phyloP scores from a whole-genome alignment of 169 alveolate species.

The Plasmodium knowlesi region DNA sequence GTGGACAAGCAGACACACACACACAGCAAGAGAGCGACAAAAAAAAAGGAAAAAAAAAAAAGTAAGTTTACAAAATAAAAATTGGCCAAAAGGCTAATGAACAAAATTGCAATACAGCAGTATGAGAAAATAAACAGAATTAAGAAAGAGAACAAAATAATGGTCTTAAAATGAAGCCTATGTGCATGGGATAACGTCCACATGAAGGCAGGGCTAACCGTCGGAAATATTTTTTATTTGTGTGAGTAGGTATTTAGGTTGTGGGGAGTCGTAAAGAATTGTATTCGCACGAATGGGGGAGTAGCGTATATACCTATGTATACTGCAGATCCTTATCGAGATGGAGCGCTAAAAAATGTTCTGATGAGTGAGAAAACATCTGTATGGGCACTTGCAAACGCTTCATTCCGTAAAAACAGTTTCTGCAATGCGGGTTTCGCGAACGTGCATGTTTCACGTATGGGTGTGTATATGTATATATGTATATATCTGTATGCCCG shows the following conservation, averaged over 20 bases:
- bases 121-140: conserved; percentile 1
- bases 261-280: conserved; percentile 22
- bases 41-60: not conserved
- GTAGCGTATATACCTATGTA: not conserved
- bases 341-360: not conserved
- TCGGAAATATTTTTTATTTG: not conserved
- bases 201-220: not conserved
- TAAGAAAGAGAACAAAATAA: not conserved
- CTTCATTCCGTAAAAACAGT: not conserved
- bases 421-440: not conserved
- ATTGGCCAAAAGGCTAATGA: not conserved
- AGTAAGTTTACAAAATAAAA: not conserved
- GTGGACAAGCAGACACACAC: not conserved
- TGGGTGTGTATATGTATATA: not conserved
- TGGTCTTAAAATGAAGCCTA: not conserved
- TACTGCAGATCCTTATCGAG: not conserved
- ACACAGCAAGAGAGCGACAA: not conserved
- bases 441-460: not conserved
- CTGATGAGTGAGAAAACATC: not conserved
- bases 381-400: not conserved
- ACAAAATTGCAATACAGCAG: not conserved
- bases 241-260: not conserved
- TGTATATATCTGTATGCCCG: not conserved
- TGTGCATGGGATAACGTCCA: not conserved
- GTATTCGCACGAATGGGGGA: not conserved